These are phyloP conservation scores for Exserohilum rostratum DNA, from an alignment of 2,329 filamentous ascomycete genomes.

Conservation along the genomic window DNA sequence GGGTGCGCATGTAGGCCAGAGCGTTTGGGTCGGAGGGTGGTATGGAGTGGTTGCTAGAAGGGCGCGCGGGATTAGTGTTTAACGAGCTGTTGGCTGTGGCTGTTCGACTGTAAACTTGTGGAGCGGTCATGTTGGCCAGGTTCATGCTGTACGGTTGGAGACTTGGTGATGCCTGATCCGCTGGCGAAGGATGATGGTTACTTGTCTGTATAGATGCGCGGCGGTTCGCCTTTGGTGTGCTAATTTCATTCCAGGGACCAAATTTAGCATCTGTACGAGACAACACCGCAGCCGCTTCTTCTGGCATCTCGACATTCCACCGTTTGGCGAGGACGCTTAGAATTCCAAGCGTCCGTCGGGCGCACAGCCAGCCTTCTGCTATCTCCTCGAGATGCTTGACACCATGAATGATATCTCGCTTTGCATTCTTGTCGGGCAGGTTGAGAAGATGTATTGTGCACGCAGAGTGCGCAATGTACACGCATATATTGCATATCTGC, in stretches of 20 bases:
- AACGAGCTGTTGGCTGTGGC: conserved; percentile 25
- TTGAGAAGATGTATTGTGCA: conserved; percentile 95
- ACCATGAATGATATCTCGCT: conserved; percentile 86
- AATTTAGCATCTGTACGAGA: conserved; percentile 79
- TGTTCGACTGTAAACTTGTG: conserved; percentile 31
- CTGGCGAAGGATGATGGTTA: conserved; percentile 26
- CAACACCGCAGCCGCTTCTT: conserved; percentile 80
- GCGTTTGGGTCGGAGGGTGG: conserved; percentile 40
- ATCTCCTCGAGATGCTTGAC: conserved; percentile 94
- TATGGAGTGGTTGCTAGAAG: conserved; percentile 36
- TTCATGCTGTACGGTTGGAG: conserved; percentile 42
- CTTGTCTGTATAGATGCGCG: conserved; percentile 22
- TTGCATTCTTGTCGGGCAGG: conserved; percentile 87
- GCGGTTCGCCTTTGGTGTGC: conserved; percentile 31
- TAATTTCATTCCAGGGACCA: conserved; percentile 61
- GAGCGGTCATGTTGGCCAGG: conserved; percentile 30
- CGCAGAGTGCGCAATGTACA: conserved; percentile 93
- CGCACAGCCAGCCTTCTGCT: conserved; percentile 91
- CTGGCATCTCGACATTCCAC: conserved; percentile 86
- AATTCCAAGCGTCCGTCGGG: conserved; percentile 82
- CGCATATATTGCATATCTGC: conserved; percentile 94
- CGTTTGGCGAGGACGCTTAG: conserved; percentile 84
- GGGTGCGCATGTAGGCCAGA: conserved; percentile 40
- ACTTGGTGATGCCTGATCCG: conserved; percentile 30
- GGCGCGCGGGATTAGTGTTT: conserved; percentile 32